phyloP scores from a whole-genome alignment of 371 early-diverging fungal species.

The Circinella umbellata region DNA sequence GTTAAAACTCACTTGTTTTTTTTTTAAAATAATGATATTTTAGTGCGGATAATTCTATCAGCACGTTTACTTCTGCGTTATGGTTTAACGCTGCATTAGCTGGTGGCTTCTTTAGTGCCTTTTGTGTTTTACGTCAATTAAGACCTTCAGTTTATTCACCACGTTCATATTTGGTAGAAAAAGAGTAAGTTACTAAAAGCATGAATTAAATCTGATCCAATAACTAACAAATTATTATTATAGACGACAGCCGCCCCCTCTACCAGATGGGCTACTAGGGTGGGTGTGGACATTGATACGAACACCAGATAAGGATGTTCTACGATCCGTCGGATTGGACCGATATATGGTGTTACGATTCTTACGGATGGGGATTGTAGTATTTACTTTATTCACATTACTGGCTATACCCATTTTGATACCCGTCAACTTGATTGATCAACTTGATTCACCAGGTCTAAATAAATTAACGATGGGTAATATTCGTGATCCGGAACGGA shows the following conservation, averaged over 20 bases:
- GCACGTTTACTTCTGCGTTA: slow-evolving; percentile 69
- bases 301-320: slow-evolving; percentile 61
- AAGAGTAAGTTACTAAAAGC: slow-evolving; percentile 44
- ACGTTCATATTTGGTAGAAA: slow-evolving; percentile 65
- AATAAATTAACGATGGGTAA: slow-evolving; percentile 70
- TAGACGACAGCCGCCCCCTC: slow-evolving; percentile 64
- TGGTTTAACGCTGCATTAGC: slow-evolving; percentile 70
- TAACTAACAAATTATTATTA: background rate
- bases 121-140: slow-evolving; percentile 61
- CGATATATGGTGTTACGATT: slow-evolving; percentile 81
- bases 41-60: slow-evolving; percentile 51
- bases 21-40: background rate
- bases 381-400: slow-evolving; percentile 61
- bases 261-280: slow-evolving; percentile 52
- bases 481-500: slow-evolving; percentile 45
- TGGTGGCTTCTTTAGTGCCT: slow-evolving; percentile 56
- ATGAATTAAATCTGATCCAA: background rate
- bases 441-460: slow-evolving; percentile 44
- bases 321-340: slow-evolving; percentile 73
- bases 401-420: slow-evolving; percentile 69
- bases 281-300: slow-evolving; percentile 70
- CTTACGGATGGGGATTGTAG: slow-evolving; percentile 60
- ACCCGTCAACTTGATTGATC: slow-evolving; percentile 66
- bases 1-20: background rate
- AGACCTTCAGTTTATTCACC: slow-evolving; percentile 72